Evolutionary conservation across 345 rosid genomes (phyloP), one percentile per base, ranked within the genome.

Genomic region (Physaria fendleri): DNA sequence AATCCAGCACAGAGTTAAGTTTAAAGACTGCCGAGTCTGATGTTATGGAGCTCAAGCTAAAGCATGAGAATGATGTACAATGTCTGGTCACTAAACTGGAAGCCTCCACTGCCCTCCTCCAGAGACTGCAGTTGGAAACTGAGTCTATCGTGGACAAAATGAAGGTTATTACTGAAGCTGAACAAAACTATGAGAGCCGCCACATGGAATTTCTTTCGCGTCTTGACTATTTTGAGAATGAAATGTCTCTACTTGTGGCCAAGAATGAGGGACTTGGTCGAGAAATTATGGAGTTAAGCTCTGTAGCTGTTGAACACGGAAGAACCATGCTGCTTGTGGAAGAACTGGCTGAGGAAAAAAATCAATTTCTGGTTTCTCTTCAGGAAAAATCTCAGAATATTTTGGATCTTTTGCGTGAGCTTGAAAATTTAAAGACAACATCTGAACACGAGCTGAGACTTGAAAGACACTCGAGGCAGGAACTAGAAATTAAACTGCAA

Each of bases 121-220:
- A 79, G 71, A 86, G 81, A 70, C 87, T 86, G 73, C 91, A 85
- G 75, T 73, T 57, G 66, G 72, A 78, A 65, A 54, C 78, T 39
- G 96, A 88, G 63, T 69, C 74, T 64, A 39, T 86, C 60, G 73
- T 79, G 56, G 74, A 72, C 44, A 81, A 63, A 71, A 70, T 82
- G 67, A 66, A 74, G 68, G 66, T 46, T 45, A 69, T 81, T 70
- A 69, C 80, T 45, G 85, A 79, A 73, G 63, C 76, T 39, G 95
- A 83, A 65, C 87, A 80, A 56, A 74, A 46, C 44, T 52, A 71
- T 68, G 72, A 71, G 55, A 76, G 74, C 70, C 64, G 48, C 66
- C 81, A 76, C 62, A 56, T 27, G 68, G 82, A 73, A 9, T 56
- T 83, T 34, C 63, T 84, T 52, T 78, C 89, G 65, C 82, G 78